Base-by-base conservation (phyloP, 176 grass and related monocot species). In the Lolium multiflorum region DNA sequence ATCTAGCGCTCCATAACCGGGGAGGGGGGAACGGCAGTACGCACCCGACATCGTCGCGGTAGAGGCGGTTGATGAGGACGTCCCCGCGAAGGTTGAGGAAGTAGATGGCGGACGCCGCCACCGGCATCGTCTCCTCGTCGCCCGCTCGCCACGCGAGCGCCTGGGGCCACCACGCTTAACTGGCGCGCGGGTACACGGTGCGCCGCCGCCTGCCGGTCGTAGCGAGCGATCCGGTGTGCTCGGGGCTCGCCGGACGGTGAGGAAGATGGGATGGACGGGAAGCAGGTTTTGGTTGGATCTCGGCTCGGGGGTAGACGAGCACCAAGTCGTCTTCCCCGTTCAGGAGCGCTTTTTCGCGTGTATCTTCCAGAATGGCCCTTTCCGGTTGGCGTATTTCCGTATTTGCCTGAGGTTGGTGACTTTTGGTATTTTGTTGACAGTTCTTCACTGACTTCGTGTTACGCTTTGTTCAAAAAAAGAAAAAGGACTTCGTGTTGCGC, bases 21-120 rank as follows among this genome's bases (percentile, higher is more conserved):
- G 35, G 6, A 9, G 13, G 38, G 14, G 31, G 62, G 24, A 2
- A 48, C 41, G 31, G 86, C 31, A 71, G 5, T 1, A 82, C 90
- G n/a, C 26, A 97, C 94, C 94, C 94, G 83, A 97, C 94, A 94
- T 97, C 94, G 56, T 97, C 94, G 58, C 94, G 92, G 82, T 97
- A 97, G 76, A 97, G 94, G 84, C 94, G 94, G 87, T 97, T 97
- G 94, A 97, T 97, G 76, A 97, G 92, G 64, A 97, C 94, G 80
- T 97, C 94, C 77, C 94, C 94, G 9, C 94, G 92, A 66, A 97
- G 92, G 85, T 97, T 97, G 68, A 97, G 91, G 83, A 97, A 97
- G 83, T 97, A 97, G 70, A 97, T 92, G 60, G 94, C 94, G 31
- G 94, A 97, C 79, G 94, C 94, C 81, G 94, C 92, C 77, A 97